Base-by-base conservation (phyloP, 495 filamentous ascomycete species). In the Penicillium silybi region DNA sequence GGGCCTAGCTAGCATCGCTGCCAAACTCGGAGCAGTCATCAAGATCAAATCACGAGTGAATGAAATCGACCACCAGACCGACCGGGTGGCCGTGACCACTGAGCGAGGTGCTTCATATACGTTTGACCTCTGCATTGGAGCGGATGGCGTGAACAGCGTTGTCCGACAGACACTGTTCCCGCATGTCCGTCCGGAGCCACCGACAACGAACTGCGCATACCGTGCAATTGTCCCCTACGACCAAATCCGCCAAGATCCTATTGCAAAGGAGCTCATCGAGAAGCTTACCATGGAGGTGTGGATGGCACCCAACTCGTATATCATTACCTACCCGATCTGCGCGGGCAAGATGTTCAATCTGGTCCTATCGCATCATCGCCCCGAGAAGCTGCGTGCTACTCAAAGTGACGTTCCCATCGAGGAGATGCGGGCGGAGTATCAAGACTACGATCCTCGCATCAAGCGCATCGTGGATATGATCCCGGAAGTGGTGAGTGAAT, bases 251-350 rank as follows among this genome's bases (percentile, higher is more conserved):
- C 46, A 63, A 20, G 73, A 74, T 41, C 70, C 70, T 4, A 44
- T 73, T 26, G 69, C 71, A 7, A 58, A 54, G 17, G 57, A 63
- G 25, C 56, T 75, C 19, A 58, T 69, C 15, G 50, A 69, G 23
- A 72, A 68, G 43, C 48, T 61, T 17, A 75, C 67, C 3, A 74
- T 76, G 70, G 72, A 76, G 42, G 66, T 74, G 6, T 76, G 72
- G 73, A 72, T 75, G 67, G 52, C 46, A 11, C 41, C 39, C 15
- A 41, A 58, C 15, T 38, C 49, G 6, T 58, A 77, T 55, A 72
- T 74, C 29, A 77, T 79, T 46, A 65, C 67, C 3, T 79, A 77
- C 46, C 72, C 72, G 13, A 76, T 79, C 37, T 68, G 67, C 9
- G 67, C 61, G 8, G 73, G 72, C 10, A 66, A 63, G 27, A 54